Evolutionary conservation across 768 basidiomycete species (phyloP), one percentile per base, ranked within the genome.

Genomic region (Tricholoma terreum): DNA sequence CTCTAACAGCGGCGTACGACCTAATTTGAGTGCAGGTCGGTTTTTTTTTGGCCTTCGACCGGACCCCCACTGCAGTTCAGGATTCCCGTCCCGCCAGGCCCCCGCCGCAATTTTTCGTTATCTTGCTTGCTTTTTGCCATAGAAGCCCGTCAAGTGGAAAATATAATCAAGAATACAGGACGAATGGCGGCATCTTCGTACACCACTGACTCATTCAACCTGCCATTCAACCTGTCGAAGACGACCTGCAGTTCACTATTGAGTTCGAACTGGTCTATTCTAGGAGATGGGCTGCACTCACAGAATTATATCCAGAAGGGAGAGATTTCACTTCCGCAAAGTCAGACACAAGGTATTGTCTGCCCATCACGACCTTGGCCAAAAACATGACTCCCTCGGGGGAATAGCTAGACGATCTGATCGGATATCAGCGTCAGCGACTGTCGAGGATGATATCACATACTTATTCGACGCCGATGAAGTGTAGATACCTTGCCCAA

Each of bases 111-210:
- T 5, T 33, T 33, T 5, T 33, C 10, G 31, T 33, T n/a, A n/a
- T 33, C 31, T 33, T 33, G 5, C 6, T 33, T 33, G 31, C 31
- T 33, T 10, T 33, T 33, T 17, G 22, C 42, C 42, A n/a, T 45
- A 14, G n/a, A 22, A 22, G 22, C 42, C 22, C 42, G 42, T 17
- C n/a, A 22, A 22, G 42, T 59, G 58, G 54, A 63, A 58, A 74
- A 74, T 10, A 66, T 58, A 17, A 72, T 65, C 30, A 72, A 43
- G 36, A 70, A 73, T 1, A 70, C 68, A 21, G 71, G 71, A 22
- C 71, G 66, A 57, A 73, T 71, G 5, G 71, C 70, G 56, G 68
- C 71, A 50, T 71, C 65, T 8, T 58, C 58, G 50, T 72, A 72
- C 9, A 72, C 67, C 22, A 72, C 65, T 1, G 70, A 68, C 55